Base-by-base conservation (phyloP, 345 rosid species). In the Citrus maxima region DNA sequence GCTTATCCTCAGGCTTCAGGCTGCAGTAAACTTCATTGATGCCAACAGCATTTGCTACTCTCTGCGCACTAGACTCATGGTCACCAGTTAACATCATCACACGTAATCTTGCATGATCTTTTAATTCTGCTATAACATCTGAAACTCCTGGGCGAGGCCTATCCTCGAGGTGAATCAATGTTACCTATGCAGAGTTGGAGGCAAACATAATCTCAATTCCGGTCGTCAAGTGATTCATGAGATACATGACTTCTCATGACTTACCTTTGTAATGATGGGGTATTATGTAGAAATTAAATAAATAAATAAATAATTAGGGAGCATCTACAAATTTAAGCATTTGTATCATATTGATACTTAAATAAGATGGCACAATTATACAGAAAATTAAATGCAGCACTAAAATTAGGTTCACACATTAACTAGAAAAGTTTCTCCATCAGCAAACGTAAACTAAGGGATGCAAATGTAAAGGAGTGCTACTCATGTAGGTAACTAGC, bases 141-240 rank as follows among this genome's bases (percentile, higher is more conserved):
- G 91, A 81, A 74, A 91, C 97, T 55, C 97, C 98, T 46, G 88
- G 86, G 76, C 97, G 92, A 62, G 98, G 99, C 83, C 88, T 92
- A 86, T 96, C 98, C 88, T 93, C 99, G 0, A 96, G 97, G 85
- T 96, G 99, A 84, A 96, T 93, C 87, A 96, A 83, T 70, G 99
- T 86, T 82, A 96, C 93, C 97, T 95, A 77, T 78, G 64, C 37
- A 73, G 60, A 70, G 74, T 70, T 68, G 46, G 61, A 13, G 58
- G 40, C 30, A 54, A 35, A 68, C 73, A 56, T 54, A 66, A 70
- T 37, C 37, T 14, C 37, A 19, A 34, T 22, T 54, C 28, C 46
- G 4, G 21, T 34, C 12, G 22, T 56, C 54, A 63, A 40, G 27
- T 75, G 14, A 51, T 38, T 35, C 64, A 70, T 34, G 40, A 56